These are phyloP conservation scores for Mucor indicus DNA, from an alignment of 371 early-diverging fungal species.

Conservation along the genomic window DNA sequence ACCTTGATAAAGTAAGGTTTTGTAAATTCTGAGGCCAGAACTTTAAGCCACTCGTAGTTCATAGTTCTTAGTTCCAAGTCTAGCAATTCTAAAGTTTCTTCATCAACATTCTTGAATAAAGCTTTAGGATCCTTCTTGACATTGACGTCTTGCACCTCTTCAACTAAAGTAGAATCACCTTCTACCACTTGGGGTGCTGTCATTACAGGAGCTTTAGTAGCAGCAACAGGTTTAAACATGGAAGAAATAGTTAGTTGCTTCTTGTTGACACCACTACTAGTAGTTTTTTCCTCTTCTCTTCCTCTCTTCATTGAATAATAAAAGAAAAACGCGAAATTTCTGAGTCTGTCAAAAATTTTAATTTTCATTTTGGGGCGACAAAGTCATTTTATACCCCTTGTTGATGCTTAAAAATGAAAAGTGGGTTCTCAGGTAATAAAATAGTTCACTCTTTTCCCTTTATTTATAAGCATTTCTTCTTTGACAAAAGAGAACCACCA, in stretches of 20 bases:
- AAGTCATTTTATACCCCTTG: too few relatives aligned
- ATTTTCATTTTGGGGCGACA: too few relatives aligned
- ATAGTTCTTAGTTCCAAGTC: conserved; percentile 73
- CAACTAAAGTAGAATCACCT: background rate
- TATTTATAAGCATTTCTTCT: too few relatives aligned
- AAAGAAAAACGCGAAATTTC: background rate
- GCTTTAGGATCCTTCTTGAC: conserved; percentile 9
- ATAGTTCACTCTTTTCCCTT: too few relatives aligned
- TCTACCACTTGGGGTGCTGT: conserved; percentile 1
- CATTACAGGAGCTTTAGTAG: background rate
- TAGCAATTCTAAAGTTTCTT: conserved; percentile 53
- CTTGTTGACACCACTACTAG: too few relatives aligned
- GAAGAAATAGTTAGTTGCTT: conserved; percentile 26
- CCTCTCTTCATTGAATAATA: background rate
- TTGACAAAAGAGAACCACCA: too few relatives aligned
- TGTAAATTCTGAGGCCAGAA: conserved; percentile 64
- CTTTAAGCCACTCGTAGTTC: conserved; percentile 75
- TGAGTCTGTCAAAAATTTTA: too few relatives aligned
- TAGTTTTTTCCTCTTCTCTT: background rate
- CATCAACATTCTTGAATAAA: conserved; percentile 22
- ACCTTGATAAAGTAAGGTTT: conserved; percentile 79
- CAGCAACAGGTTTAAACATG: conserved; percentile 33
- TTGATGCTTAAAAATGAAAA: too few relatives aligned
- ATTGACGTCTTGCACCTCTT: background rate
- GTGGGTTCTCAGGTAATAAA: too few relatives aligned